Evolutionary conservation across 164 flowering plant species (phyloP), one percentile per base, ranked within the genome.

Genomic region (Nymphaea colorata): DNA sequence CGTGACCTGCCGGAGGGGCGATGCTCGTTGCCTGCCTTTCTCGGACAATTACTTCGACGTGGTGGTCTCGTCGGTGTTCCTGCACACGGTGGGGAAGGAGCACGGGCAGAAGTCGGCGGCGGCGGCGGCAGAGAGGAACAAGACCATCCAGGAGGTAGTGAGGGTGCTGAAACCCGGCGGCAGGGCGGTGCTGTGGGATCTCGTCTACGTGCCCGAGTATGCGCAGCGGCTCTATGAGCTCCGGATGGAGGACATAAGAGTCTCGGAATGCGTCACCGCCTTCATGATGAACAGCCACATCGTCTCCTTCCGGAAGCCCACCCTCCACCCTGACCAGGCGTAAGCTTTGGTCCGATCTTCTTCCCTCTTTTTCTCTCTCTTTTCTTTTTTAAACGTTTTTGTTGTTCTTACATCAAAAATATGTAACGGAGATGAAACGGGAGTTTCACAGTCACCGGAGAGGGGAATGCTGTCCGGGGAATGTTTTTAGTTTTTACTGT

Each of bases 91-190:
- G 10, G 98, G 98, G 71, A 88, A 84, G 73, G 98, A 92, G 78
- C 74, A 79, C 72, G 96, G 98, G n/a, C 84, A 76, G 14, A 68
- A 78, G 62, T 72, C 93, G 51, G 91, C 85, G 65, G 96, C 84
- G 71, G 96, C 98, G 0, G 82, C 93, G 25, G 96, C 93, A 65
- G 97, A 93, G 79, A 68, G 98, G 78, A 84, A 79, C 85, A 79
- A 89, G 65, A 94, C 75, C 67, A 45, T 93, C 66, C 90, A 82
- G 5, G 98, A 93, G 78, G 70, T 87, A 75, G 97, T 85, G 51
- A 77, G 98, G 78, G 98, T 93, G 42, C 63, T 93, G 80, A 90
- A 86, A 71, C 84, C 89, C 3, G 98, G 92, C n/a, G 98, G 97
- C 25, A 85, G 80, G 2, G 97, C 91, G 10, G 87, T 93, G 41